Conservation (phyloP, 1,284 basidiomycete species). For the Cryptococcus neoformans region DNA sequence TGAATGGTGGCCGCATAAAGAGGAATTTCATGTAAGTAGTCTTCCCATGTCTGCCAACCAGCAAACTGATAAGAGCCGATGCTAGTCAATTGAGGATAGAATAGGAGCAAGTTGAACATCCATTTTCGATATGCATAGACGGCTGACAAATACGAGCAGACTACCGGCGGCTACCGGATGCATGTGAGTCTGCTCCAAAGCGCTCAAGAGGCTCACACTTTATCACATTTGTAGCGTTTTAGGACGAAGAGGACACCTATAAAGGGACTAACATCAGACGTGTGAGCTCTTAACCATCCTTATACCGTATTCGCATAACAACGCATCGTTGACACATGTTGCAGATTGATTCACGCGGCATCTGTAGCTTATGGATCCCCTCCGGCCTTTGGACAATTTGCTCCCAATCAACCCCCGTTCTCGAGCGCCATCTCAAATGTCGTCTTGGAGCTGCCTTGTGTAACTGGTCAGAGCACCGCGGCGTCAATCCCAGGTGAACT, state of each 20-base stretch:
- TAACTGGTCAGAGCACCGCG: slow-evolving; percentile 15
- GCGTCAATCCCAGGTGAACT: slow-evolving; percentile 1
- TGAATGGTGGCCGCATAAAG: slow-evolving; percentile 71
- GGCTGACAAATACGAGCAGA: slow-evolving; percentile 50
- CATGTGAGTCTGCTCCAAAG: slow-evolving; percentile 23
- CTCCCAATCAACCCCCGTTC: slow-evolving; percentile 50
- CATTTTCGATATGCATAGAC: not conserved
- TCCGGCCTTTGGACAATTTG: slow-evolving; percentile 56
- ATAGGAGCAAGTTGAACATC: slow-evolving; percentile 24
- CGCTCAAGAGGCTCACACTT: not conserved
- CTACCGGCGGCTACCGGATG: slow-evolving; percentile 57
- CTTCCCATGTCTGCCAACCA: not conserved
- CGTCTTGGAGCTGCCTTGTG: slow-evolving; percentile 30
- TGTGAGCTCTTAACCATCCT: slow-evolving; percentile 55
- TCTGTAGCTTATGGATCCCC: slow-evolving; percentile 57
- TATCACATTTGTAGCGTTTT: slow-evolving; percentile 54
- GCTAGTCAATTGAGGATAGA: slow-evolving; percentile 37
- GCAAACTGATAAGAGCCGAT: not conserved
- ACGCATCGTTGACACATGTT: not conserved
- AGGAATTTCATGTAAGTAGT: slow-evolving; percentile 59
- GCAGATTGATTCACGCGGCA: slow-evolving; percentile 59
- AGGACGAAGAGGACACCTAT: slow-evolving; percentile 69
- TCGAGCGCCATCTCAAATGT: slow-evolving; percentile 27
- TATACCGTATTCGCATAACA: not conserved
- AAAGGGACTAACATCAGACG: slow-evolving; percentile 77